Evolutionary conservation across 805 yeast species (phyloP).

Genomic region (Lachancea thermotolerans): DNA sequence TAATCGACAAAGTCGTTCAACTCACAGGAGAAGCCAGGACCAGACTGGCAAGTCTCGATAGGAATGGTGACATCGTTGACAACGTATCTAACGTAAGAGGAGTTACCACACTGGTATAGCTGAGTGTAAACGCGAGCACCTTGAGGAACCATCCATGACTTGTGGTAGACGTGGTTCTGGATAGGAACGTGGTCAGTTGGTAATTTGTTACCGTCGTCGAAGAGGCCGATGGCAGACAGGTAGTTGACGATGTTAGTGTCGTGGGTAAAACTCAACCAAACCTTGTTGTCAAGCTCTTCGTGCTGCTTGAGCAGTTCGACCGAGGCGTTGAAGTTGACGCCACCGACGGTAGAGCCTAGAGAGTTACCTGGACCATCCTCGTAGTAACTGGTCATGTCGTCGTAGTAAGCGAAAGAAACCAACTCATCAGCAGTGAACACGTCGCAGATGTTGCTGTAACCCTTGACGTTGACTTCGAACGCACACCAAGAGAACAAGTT

Average conservation of each 20-base stretch:
- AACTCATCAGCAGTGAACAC: conserved; percentile 65
- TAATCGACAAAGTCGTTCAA: conserved; percentile 30
- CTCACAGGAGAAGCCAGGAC: conserved; percentile 49
- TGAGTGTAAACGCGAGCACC: conserved; percentile 51
- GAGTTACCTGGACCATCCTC: conserved; percentile 58
- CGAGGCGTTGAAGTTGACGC: conserved; percentile 48
- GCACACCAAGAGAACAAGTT: conserved; percentile 61
- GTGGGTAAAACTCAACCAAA: conserved; percentile 69
- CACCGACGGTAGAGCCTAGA: conserved; percentile 52
- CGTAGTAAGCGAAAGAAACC: conserved; percentile 52
- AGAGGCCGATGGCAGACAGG: conserved; percentile 57
- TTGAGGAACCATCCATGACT: conserved; percentile 48
- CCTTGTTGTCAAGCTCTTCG: conserved; percentile 44
- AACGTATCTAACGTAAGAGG: conserved; percentile 41
- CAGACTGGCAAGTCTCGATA: conserved; percentile 40
- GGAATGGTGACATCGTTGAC: conserved; percentile 53
- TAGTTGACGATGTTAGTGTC: conserved; percentile 61
- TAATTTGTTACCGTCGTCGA: conserved; percentile 33
- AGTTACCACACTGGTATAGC: conserved; percentile 38
- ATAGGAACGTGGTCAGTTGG: conserved; percentile 41
- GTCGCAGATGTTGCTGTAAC: conserved; percentile 60
- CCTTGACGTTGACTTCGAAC: conserved; percentile 65
- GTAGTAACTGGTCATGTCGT: conserved; percentile 56
- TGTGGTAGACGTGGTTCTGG: conserved; percentile 39
- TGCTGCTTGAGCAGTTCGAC: conserved; percentile 44